A percentile compares a stretch with the other conserved stretches of the same genome.
phyloP scores from a whole-genome alignment of 257 asterid species.

The Apocynum venetum region DNA sequence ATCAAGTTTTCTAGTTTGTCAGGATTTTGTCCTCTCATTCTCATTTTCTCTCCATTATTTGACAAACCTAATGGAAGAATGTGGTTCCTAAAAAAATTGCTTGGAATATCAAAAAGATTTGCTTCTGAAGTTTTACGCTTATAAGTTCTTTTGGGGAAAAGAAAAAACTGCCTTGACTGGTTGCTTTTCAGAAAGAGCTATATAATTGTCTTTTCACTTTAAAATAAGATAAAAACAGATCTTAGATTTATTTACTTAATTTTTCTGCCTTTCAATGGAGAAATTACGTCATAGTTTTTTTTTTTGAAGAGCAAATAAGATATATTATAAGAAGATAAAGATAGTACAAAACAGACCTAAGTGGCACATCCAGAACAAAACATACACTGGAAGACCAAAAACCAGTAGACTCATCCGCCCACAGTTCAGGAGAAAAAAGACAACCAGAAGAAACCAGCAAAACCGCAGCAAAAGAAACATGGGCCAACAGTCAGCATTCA shows the following conservation, averaged over 20 bases:
- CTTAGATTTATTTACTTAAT: neutral
- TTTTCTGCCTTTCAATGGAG: neutral
- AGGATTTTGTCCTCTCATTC: neutral
- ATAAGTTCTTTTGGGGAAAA: too few relatives aligned
- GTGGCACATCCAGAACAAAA: too few relatives aligned
- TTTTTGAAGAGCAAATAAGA: too few relatives aligned
- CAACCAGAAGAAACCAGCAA: too few relatives aligned
- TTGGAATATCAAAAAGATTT: neutral
- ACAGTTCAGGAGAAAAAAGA: too few relatives aligned
- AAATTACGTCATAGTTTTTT: neutral
- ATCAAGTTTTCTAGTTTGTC: neutral
- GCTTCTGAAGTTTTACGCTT: neutral
- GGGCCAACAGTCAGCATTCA: too few relatives aligned
- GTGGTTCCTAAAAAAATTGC: neutral
- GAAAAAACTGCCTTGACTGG: too few relatives aligned
- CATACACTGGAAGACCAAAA: too few relatives aligned
- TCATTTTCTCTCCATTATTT: neutral
- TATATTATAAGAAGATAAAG: too few relatives aligned
- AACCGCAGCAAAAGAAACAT: too few relatives aligned
- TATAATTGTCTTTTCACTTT: neutral
- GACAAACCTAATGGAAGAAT: neutral
- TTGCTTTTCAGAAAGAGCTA: neutral
- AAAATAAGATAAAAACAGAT: neutral
- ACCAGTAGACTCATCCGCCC: too few relatives aligned
- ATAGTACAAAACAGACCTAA: too few relatives aligned